Evolutionary conservation across 495 filamentous ascomycete genomes (phyloP).

Genomic region (Copromyces sp.): DNA sequence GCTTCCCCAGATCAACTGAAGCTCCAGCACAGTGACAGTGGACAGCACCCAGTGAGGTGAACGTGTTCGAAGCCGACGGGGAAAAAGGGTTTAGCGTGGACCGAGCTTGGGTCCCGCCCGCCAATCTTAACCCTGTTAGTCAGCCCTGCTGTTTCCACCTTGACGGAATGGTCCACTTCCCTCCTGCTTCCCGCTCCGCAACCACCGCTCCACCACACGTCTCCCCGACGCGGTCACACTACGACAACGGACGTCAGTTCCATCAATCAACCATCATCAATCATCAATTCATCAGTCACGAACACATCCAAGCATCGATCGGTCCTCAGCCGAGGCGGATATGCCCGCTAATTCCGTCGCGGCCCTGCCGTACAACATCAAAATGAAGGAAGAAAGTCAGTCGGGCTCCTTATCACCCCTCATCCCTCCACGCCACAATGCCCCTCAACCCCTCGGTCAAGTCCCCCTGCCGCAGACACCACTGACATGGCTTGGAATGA

Average conservation of each 20-base stretch:
- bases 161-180: slow-evolving; percentile 9
- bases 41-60: slow-evolving; percentile 1
- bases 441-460: background rate
- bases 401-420: background rate
- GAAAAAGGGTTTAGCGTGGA: slow-evolving; percentile 11
- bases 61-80: slow-evolving; percentile 17
- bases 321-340: background rate
- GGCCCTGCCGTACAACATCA: slow-evolving; percentile 9
- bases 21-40: background rate
- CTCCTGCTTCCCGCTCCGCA: background rate
- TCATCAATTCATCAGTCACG: background rate
- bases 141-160: slow-evolving; percentile 9
- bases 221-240: slow-evolving; percentile 1
- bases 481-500: background rate
- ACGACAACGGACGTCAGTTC: slow-evolving; percentile 1
- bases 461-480: background rate
- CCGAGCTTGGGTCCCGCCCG: background rate
- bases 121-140: background rate
- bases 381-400: slow-evolving; percentile 42
- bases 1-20: background rate
- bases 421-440: background rate
- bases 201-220: background rate
- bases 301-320: background rate
- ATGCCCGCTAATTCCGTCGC: slow-evolving; percentile 5
- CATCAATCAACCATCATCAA: background rate